A percentile compares a stretch with the other conserved stretches of the same genome.
Conservation (phyloP, 306 rosid species). For the Cicer cuneatum region DNA sequence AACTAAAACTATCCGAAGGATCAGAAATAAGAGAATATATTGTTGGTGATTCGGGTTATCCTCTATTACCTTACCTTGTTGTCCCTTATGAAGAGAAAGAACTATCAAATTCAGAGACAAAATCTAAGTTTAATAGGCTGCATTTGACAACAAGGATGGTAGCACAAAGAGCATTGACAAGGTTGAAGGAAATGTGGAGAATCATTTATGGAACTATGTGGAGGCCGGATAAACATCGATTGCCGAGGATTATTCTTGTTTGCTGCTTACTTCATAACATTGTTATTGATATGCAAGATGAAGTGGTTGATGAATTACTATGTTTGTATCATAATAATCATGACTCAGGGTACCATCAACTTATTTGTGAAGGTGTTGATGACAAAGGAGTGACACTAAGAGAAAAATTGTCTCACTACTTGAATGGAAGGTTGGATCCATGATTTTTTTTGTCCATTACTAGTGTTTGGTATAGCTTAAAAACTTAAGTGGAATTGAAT, state of each 20-base stretch:
- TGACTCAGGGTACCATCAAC: conserved; percentile 73
- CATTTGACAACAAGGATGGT: conserved; percentile 69
- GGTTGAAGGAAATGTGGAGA: conserved; percentile 88
- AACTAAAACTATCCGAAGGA: conserved; percentile 53
- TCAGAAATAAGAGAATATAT: conserved; percentile 76
- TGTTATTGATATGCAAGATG: conserved; percentile 72
- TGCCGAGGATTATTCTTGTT: conserved; percentile 89
- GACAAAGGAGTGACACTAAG: conserved; percentile 67
- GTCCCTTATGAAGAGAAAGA: conserved; percentile 83
- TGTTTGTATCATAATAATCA: conserved; percentile 65
- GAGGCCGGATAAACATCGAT: conserved; percentile 89
- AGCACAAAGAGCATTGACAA: conserved; percentile 72
- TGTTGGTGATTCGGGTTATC: conserved; percentile 85
- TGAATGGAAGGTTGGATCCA: conserved; percentile 55
- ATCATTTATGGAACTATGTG: conserved; percentile 92
- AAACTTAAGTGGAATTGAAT: conserved; percentile 37
- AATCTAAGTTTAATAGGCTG: conserved; percentile 66
- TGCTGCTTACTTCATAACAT: conserved; percentile 95
- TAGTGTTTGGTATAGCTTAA: conserved; percentile 35
- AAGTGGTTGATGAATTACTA: conserved; percentile 52
- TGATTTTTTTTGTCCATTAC: conserved; percentile 41
- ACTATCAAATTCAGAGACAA: conserved; percentile 53
- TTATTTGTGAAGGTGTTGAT: conserved; percentile 64
- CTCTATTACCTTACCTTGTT: conserved; percentile 76
- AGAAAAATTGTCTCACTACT: conserved; percentile 65